A percentile compares a stretch with the other conserved stretches of the same genome.
Conservation (phyloP, 192 early-diverging fungal genomes). For the Linderina pennispora region DNA sequence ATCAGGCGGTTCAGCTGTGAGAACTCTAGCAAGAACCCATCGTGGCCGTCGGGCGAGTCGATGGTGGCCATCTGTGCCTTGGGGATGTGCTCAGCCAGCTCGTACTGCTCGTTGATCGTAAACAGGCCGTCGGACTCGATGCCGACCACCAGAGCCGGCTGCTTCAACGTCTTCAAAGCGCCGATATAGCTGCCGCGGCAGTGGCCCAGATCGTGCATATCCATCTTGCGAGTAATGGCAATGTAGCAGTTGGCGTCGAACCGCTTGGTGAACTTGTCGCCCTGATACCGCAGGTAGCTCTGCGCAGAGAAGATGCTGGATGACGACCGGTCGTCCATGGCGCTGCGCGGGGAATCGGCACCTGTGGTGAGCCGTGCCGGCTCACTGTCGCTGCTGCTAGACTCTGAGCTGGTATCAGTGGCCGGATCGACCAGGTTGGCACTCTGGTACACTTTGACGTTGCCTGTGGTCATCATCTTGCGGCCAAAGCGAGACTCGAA, state of each 20-base stretch:
- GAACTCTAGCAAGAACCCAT: constrained; percentile 97
- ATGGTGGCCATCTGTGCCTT: constrained; percentile 82
- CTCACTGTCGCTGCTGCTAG: constrained; percentile 1
- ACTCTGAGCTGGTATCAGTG: not conserved
- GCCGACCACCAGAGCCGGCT: constrained; percentile 89
- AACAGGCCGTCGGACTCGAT: constrained; percentile 96
- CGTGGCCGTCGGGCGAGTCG: constrained; percentile 91
- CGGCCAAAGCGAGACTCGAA: constrained; percentile 95
- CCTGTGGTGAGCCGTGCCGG: constrained; percentile 9
- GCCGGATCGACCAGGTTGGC: constrained; percentile 7
- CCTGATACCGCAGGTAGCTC: constrained; percentile 97
- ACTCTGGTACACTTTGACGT: constrained; percentile 40
- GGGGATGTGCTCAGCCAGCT: constrained; percentile 83
- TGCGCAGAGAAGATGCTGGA: constrained; percentile 86
- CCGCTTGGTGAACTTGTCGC: constrained; percentile 89
- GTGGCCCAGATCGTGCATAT: constrained; percentile 78
- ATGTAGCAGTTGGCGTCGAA: constrained; percentile 99
- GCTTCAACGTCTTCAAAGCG: constrained; percentile 51
- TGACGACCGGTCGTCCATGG: constrained; percentile 48
- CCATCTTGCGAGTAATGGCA: constrained; percentile 90
- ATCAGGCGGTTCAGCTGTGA: constrained; percentile 84
- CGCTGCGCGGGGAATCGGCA: constrained; percentile 21
- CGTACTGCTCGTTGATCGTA: constrained; percentile 92
- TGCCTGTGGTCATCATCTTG: constrained; percentile 56
- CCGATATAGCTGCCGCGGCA: constrained; percentile 45